A percentile compares a stretch with the other conserved stretches of the same genome.
Conservation (phyloP, 2,329 filamentous ascomycete species). For the Trichoderma citrinoviride region DNA sequence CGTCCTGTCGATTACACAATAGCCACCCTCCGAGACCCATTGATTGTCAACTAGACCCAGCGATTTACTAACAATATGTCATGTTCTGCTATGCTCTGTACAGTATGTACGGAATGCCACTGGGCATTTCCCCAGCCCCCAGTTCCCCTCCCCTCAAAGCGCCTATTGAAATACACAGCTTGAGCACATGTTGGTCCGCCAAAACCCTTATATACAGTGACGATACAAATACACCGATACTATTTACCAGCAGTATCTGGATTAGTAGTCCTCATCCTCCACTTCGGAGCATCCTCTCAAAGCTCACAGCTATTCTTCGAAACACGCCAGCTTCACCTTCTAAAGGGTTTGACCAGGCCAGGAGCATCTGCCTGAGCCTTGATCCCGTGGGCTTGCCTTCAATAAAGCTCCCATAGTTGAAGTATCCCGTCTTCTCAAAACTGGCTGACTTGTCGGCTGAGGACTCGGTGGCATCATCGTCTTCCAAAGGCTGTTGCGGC, state of each 20-base stretch:
- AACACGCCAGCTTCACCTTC: conserved; percentile 1
- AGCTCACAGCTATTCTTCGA: not conserved
- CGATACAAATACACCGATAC: not conserved
- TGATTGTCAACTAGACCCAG: no score
- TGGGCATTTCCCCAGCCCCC: not conserved
- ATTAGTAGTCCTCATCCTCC: not conserved
- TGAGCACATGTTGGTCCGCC: not conserved
- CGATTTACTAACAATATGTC: not conserved
- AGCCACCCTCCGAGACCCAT: no score
- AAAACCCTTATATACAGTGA: not conserved
- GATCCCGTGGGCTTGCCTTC: not conserved
- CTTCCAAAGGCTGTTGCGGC: not conserved
- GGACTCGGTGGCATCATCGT: not conserved
- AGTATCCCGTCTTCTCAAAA: not conserved
- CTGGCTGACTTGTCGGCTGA: not conserved
- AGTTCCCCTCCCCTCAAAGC: not conserved
- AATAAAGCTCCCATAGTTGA: not conserved
- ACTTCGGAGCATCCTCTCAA: conserved; percentile 1
- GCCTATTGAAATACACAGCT: not conserved
- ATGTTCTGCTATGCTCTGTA: not conserved
- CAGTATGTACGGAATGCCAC: not conserved
- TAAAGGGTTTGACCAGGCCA: conserved; percentile 3
- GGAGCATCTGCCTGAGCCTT: not conserved
- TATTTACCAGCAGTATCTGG: not conserved
- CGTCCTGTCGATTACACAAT: no score